phyloP scores from a whole-genome alignment of 2,329 filamentous ascomycete genomes.

The Leptographium procerum region DNA sequence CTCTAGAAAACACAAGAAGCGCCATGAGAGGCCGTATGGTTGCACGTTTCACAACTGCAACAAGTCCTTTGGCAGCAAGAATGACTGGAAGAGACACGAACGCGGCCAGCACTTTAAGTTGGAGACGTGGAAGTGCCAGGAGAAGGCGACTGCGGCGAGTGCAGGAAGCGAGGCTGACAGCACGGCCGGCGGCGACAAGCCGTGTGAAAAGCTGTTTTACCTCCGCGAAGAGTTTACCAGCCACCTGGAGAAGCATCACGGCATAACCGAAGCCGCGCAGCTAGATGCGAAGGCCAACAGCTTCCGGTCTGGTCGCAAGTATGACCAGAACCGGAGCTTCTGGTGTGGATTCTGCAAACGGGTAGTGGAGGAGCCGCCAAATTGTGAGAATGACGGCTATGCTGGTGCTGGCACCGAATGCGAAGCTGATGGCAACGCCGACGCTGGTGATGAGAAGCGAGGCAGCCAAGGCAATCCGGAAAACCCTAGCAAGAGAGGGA shows the following conservation, averaged over 20 bases:
- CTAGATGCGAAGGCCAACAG: slow-evolving; percentile 34
- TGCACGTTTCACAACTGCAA: slow-evolving; percentile 52
- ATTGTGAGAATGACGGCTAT: too few species aligned
- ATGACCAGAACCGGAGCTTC: slow-evolving; percentile 44
- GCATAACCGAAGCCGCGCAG: slow-evolving; percentile 17
- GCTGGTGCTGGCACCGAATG: not conserved
- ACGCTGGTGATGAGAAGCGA: not conserved
- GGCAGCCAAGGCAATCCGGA: not conserved
- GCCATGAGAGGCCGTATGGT: slow-evolving; percentile 69
- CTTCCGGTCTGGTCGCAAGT: slow-evolving; percentile 53
- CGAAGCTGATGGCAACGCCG: not conserved
- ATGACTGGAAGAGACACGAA: slow-evolving; percentile 90
- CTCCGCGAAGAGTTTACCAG: slow-evolving; percentile 45
- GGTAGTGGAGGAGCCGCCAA: not conserved
- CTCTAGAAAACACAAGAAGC: slow-evolving; percentile 68
- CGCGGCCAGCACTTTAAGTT: slow-evolving; percentile 62
- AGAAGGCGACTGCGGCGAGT: slow-evolving; percentile 12
- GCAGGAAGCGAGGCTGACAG: not conserved
- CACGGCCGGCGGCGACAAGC: slow-evolving; percentile 10
- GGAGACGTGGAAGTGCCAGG: slow-evolving; percentile 55
- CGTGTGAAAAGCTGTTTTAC: slow-evolving; percentile 20
- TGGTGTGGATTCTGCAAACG: slow-evolving; percentile 78
- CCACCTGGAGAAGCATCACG: slow-evolving; percentile 47
- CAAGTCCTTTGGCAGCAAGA: slow-evolving; percentile 80
- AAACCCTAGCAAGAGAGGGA: not conserved